Percentiles rank a stretch among this genome's conserved stretches.
phyloP scores from a whole-genome alignment of 2,329 filamentous ascomycete species.

The Beauveria sp. region DNA sequence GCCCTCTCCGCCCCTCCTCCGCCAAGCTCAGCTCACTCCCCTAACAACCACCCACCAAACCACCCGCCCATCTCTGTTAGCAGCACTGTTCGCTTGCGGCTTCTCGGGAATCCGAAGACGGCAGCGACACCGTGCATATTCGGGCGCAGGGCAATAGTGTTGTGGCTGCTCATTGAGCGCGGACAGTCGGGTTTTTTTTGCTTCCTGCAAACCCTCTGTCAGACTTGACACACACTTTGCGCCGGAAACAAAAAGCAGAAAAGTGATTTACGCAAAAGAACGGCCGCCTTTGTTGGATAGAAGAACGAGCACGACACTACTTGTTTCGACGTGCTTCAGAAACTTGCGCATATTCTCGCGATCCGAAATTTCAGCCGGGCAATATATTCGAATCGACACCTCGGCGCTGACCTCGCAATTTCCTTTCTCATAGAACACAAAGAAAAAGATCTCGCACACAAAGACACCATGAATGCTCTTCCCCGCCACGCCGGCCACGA shows the following conservation, averaged over 20 bases:
- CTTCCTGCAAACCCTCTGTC: background rate
- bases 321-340: background rate
- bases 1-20: background rate
- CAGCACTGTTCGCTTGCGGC: background rate
- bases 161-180: background rate
- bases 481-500: conserved; percentile 7
- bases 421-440: background rate
- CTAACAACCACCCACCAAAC: background rate
- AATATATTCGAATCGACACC: background rate
- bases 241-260: background rate
- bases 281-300: background rate
- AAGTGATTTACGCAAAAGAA: background rate
- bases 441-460: background rate
- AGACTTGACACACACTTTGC: background rate
- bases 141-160: background rate
- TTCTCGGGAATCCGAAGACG: background rate
- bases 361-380: background rate
- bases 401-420: background rate
- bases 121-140: background rate
- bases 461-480: background rate
- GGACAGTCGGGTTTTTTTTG: background rate
- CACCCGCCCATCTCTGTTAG: background rate
- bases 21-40: background rate
- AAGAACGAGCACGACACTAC: background rate
- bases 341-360: background rate